Evolutionary conservation across 2,329 filamentous ascomycete genomes (phyloP).

Genomic region (Fusarium humuli): DNA sequence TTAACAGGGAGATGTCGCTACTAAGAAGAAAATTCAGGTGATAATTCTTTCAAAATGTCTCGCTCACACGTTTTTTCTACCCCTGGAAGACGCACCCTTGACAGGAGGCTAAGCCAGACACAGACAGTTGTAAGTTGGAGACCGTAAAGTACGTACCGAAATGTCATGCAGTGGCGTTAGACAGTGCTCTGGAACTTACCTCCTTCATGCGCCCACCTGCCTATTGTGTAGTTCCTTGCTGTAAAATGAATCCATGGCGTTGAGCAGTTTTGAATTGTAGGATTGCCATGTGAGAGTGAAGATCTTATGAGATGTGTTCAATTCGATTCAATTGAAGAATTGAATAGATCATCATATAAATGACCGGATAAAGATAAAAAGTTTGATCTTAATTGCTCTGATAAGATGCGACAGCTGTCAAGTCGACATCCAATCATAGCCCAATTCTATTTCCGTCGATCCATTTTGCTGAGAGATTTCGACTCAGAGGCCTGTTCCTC

Average conservation of each 20-base stretch:
- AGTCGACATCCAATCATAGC: constrained; percentile 14
- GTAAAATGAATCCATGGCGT: constrained; percentile 3
- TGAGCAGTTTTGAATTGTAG: neutral
- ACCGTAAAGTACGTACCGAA: constrained; percentile 9
- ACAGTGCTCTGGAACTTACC: constrained; percentile 12
- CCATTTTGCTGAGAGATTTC: constrained; percentile 5
- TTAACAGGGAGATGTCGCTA: neutral
- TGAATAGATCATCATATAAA: neutral
- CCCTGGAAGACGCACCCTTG: constrained; percentile 20
- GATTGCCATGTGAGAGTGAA: neutral
- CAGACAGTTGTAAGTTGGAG: neutral
- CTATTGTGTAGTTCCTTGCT: constrained; percentile 18
- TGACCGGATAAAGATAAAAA: neutral
- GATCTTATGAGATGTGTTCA: no score
- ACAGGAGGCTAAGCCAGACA: neutral
- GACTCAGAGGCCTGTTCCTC: constrained; percentile 14
- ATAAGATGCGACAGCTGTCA: constrained; percentile 27
- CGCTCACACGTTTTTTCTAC: constrained; percentile 8
- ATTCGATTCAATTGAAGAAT: neutral
- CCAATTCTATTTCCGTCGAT: constrained; percentile 5
- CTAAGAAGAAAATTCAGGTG: neutral
- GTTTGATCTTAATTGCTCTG: neutral
- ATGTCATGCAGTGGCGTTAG: constrained; percentile 20
- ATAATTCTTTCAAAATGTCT: constrained; percentile 1
- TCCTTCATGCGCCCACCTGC: constrained; percentile 19